A percentile compares a stretch with the other conserved stretches of the same genome.
phyloP scores from a whole-genome alignment of 2,329 filamentous ascomycete genomes.

The Cladosporium oxysporum region DNA sequence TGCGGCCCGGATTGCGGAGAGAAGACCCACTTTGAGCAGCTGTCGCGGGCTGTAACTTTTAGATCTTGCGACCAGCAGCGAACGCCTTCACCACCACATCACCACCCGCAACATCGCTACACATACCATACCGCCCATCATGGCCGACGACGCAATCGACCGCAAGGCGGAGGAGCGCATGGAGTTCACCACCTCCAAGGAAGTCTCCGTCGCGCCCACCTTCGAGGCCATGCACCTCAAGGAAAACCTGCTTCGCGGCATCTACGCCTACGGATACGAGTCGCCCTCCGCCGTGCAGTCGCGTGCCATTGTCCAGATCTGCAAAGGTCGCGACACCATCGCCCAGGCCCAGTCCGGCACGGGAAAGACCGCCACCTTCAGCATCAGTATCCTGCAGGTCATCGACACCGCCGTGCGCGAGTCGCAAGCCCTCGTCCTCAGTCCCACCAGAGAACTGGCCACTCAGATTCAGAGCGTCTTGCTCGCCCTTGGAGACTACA shows the following conservation, averaged over 20 bases:
- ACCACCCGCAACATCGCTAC: constrained; percentile 13
- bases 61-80: constrained; percentile 8
- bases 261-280: constrained; percentile 98
- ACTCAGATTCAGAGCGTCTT: constrained; percentile 99
- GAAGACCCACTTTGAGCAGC: neutral
- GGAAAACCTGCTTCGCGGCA: constrained; percentile 92
- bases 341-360: constrained; percentile 99
- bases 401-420: constrained; percentile 92
- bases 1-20: neutral
- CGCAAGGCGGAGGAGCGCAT: constrained; percentile 93
- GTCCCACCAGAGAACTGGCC: constrained; percentile 95
- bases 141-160: constrained; percentile 86
- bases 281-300: constrained; percentile 97
- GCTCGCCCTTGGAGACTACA: constrained; percentile 98
- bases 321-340: constrained; percentile 98
- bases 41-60: constrained; percentile 11
- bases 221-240: constrained; percentile 91
- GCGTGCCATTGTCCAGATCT: constrained; percentile 96
- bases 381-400: constrained; percentile 98
- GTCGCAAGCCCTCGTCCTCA: constrained; percentile 97
- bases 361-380: constrained; percentile 99
- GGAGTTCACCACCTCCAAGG: constrained; percentile 97
- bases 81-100: neutral
- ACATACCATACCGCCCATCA: constrained; percentile 48
- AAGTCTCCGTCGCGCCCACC: constrained; percentile 91